Base-by-base conservation (phyloP, 306 rosid species). In the Phaseolus lunatus region DNA sequence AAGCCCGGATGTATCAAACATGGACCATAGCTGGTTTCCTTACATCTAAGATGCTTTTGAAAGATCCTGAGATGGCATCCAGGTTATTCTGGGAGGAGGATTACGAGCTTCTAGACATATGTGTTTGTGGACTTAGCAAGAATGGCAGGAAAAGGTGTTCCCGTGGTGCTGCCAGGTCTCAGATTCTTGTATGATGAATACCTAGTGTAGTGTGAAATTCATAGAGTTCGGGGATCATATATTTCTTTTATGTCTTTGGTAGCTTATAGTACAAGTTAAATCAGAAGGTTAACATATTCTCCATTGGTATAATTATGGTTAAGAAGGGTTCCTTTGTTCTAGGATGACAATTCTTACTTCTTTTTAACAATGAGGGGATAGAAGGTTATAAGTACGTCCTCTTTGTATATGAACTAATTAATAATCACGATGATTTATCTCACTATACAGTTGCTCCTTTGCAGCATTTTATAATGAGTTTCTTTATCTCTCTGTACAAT, bases 11-110 rank as follows among this genome's bases (percentile, higher is more conserved):
- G 39, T 80, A 70, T 82, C 98, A 89, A 78, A 89, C 98, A 11
- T 93, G 98, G 98, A 93, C 96, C 26, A 75, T 90, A 22, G 94
- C 94, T 0, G 96, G 92, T 53, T 89, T 82, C 78, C 90, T 93
- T 47, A 77, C 94, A 5, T 89, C 97, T 0, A 90, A 90, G 88
- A 77, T 89, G 90, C 92, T 93, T 23, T 81, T 93, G 84, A 86
- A 88, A 86, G 87, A 91, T 72, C 92, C 96, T 0, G 83, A 85
- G 76, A 87, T 70, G 87, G 98, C 98, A 13, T 87, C 95, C n/a
- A 44, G 86, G 87, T 88, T 93, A 86, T 90, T 88, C 62, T 89
- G 92, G 89, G 98, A 90, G 73, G 98, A 93, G 81, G 97, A 93
- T 70, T 88, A 87, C 6, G 96, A 91, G 52, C 84, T 91, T 41